Evolutionary conservation across 2,329 filamentous ascomycete genomes (phyloP), one percentile per base, ranked within the genome.

Genomic region (Exophiala phaeomuriformis): DNA sequence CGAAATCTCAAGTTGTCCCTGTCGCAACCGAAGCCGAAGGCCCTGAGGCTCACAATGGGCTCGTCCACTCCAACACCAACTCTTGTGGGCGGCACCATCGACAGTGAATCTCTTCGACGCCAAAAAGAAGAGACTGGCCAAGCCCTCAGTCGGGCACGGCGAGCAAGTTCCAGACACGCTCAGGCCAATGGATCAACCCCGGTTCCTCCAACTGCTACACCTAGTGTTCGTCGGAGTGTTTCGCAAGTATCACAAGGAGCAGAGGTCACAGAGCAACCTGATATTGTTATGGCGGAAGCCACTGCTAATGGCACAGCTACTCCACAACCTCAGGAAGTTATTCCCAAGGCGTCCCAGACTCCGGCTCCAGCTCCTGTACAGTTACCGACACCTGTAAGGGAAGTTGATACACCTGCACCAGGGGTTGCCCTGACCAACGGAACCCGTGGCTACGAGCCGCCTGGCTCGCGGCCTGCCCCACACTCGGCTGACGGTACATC

Each of bases 1-100:
- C 78, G 44, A 78, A 78, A 52, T 86, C 91, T 12, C 76, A 80
- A 46, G 86, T 93, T 68, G 85, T 88, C 9, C 44, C 59, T 59
- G 56, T 69, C 59, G 53, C 64, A 62, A 61, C 64, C 61, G 56
- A 61, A 59, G 31, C 58, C 65, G 43, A 63, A 62, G 47, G 74
- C 79, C 1, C 81, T 84, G 63, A 94, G 90, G 69, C 76, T 95
- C 52, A 90, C 87, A 68, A 78, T 89, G 89, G 46, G 84, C 84
- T 58, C 79, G 89, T 50, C 83, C 81, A 62, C 79, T 77, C 37
- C 79, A 79, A 63, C 76, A 75, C 48, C 80, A 72, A 62, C 75
- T 74, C 53, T 75, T 51, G 70, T 75, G 30, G 74, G 75, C 30
- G 71, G 79, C 37, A 73, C 75, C 35, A 72, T 80, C 41, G 78